Base-by-base conservation (phyloP, 2,329 filamentous ascomycete species). In the Chalara sp. region DNA sequence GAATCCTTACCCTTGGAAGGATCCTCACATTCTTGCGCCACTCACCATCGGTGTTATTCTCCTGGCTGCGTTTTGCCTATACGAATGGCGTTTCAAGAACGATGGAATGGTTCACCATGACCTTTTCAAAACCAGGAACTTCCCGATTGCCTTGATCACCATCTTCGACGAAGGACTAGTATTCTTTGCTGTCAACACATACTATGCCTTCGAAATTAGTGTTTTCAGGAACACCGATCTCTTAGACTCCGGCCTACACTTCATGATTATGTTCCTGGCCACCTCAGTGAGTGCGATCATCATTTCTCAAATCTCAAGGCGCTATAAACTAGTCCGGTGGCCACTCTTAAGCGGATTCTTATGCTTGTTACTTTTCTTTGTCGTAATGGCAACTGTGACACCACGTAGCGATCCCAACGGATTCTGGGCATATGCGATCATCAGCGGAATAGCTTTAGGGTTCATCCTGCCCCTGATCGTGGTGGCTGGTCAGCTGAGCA, bases 51-150 rank as follows among this genome's bases (percentile, higher is more conserved):
- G 68, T 5, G 40, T 69, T 5, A 52, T 53, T 62, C 39, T 52
- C 7, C 29, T 48, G n/a, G 35, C 41, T 21, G 54, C 31, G 5
- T 56, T 69, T 6, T 53, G 61, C 21, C 54, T 61, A 28, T 70
- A 71, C 54, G 68, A 69, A 57, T 58, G 52, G 0, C 57, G 37
- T 37, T 56, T 63, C 53, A 68, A 66, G 55, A 65, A 58, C 45
- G 67, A 70, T 48, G 68, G 68, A 40, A 63, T 70, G 64, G 68
- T 70, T 52, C 67, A 70, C 51, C 67, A 71, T 52, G 65, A 61
- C 4, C 63, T 71, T 2, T 71, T 70, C 56, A 51, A 44, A 2
- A 37, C 13, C 12, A 42, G 52, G 12, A 70, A 70, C 55, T 70
- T 70, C 49, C 31, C 62, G 21, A 61, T 71, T 46, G 57, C 65